phyloP scores from a whole-genome alignment of 805 yeast genomes.

The Zygotorulaspora chibaensis region DNA sequence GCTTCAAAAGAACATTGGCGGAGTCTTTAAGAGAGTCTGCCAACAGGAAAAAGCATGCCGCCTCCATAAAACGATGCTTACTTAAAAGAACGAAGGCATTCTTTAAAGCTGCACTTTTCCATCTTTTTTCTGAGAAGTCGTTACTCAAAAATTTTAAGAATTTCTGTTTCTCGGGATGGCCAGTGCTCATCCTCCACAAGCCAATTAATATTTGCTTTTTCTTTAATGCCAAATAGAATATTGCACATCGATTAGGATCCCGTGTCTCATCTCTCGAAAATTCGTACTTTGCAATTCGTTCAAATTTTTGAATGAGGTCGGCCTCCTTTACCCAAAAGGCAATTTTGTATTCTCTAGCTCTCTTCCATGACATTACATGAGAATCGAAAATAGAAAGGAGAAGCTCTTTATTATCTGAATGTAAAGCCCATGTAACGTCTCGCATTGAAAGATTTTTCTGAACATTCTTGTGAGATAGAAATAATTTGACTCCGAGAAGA shows the following conservation, averaged over 20 bases:
- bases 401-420: slow-evolving; percentile 71
- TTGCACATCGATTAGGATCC: slow-evolving; percentile 71
- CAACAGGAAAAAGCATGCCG: slow-evolving; percentile 82
- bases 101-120: slow-evolving; percentile 86
- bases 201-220: slow-evolving; percentile 75
- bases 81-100: slow-evolving; percentile 89
- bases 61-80: slow-evolving; percentile 80
- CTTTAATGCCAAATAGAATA: slow-evolving; percentile 71
- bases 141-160: slow-evolving; percentile 72
- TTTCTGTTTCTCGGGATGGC: slow-evolving; percentile 77
- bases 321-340: slow-evolving; percentile 62
- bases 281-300: slow-evolving; percentile 66
- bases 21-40: slow-evolving; percentile 76
- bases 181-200: slow-evolving; percentile 73
- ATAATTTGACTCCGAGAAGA: slow-evolving; percentile 65
- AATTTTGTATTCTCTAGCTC: slow-evolving; percentile 56
- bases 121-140: slow-evolving; percentile 69
- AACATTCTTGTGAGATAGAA: slow-evolving; percentile 46
- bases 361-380: slow-evolving; percentile 53
- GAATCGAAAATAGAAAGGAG: slow-evolving; percentile 44
- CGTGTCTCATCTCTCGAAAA: slow-evolving; percentile 51
- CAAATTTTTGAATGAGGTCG: slow-evolving; percentile 51
- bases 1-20: slow-evolving; percentile 64
- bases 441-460: slow-evolving; percentile 64
- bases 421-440: slow-evolving; percentile 84